Evolutionary conservation across 2,329 filamentous ascomycete genomes (phyloP), one percentile per base, ranked within the genome.

Genomic region (Camillea tinctor): DNA sequence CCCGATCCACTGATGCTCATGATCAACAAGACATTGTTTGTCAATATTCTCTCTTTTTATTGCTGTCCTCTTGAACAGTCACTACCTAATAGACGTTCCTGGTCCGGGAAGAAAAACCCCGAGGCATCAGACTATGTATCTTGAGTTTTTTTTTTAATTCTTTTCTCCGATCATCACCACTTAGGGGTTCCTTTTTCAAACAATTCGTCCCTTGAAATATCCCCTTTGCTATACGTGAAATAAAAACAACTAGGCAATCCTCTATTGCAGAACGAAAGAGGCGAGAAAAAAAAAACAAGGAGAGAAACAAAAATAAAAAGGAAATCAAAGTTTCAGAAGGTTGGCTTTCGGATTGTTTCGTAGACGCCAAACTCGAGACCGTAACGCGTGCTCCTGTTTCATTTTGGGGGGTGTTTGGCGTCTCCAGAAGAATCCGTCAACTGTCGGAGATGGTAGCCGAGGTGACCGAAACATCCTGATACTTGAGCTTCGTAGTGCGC

Each of bases 41-140:
- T 55, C 50, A 21, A 52, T 56, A 51, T 40, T 30, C 50, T 56
- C 30, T 63, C 50, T 59, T 56, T 51, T 57, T 20, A 20, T 60
- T 53, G 48, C 30, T 54, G 50, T 58, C 55, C 50, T 30, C 20
- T 48, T 44, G 26, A 26, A 56, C 57, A 59, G 54, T 53, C 60
- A 56, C 53, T 50, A 51, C 54, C 50, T 53, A 36, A 36, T 59
- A 19, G 49, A 56, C 20, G 36, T 36, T 50, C 50, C 44, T 21
- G 44, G 13, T 21, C 49, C 26, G 26, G 26, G 6, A 9, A 30
- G 8, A 26, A 30, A 30, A 4, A 7, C 2, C 26, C 26, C 50
- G 11, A 56, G 19, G 36, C 36, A 44, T n/a, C 36, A 44, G 36
- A 22, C 50, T 51, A 24, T 21, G 22, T 51, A 24, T 51, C 22